phyloP scores from a whole-genome alignment of 495 filamentous ascomycete genomes.

The Tuber melanosporum region DNA sequence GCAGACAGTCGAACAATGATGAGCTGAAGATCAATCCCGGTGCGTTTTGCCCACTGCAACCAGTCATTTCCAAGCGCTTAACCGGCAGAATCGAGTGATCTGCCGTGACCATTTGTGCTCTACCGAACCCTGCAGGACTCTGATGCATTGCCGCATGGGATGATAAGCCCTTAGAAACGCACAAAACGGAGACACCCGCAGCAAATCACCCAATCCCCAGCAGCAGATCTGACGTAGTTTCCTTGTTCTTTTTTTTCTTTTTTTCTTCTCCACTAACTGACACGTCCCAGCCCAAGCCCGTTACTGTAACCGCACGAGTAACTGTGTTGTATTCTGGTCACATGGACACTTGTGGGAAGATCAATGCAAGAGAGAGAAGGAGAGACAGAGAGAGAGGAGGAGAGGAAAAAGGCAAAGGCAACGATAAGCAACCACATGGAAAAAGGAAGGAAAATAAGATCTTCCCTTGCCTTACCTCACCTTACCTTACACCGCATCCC shows the following conservation, averaged over 20 bases:
- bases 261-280: neutral
- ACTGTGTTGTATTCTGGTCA: neutral
- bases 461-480: neutral
- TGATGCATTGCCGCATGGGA: neutral
- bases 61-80: neutral
- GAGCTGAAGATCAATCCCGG: neutral
- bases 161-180: constrained; percentile 4
- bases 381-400: neutral
- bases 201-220: neutral
- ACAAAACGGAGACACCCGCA: neutral
- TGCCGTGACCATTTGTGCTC: neutral
- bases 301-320: neutral
- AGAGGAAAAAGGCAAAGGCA: neutral
- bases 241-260: neutral
- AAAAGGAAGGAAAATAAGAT: neutral
- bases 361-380: neutral
- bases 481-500: neutral
- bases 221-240: neutral
- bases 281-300: neutral
- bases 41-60: neutral
- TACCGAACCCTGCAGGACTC: neutral
- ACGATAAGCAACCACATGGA: neutral
- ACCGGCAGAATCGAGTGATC: neutral
- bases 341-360: neutral
- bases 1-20: neutral